Evolutionary conservation across 164 flowering plant species (phyloP).

Genomic region (Protea cynaroides): DNA sequence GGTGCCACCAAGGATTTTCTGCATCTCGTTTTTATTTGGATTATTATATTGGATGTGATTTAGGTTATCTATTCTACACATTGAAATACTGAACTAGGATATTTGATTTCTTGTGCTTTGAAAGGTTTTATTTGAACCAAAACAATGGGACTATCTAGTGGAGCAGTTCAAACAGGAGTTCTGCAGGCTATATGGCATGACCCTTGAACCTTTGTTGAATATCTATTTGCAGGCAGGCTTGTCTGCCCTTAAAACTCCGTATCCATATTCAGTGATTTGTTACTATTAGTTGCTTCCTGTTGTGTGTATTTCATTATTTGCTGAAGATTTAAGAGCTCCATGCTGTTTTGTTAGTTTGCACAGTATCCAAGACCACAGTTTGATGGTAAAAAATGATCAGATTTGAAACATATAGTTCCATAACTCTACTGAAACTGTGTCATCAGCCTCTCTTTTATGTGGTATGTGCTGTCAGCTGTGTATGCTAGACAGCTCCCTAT

Average conservation of each 20-base stretch:
- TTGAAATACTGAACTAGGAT: too few relatives aligned
- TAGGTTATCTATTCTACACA: too few relatives aligned
- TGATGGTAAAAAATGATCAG: not conserved
- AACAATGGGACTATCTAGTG: conserved; percentile 84
- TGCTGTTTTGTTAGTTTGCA: not conserved
- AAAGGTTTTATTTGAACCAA: conserved; percentile 83
- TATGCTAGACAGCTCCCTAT: too few relatives aligned
- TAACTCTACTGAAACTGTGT: not conserved
- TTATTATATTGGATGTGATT: too few relatives aligned
- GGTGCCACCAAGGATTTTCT: too few relatives aligned
- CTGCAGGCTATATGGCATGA: conserved; percentile 90
- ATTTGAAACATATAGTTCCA: not conserved
- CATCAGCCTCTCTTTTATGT: not conserved
- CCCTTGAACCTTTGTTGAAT: conserved; percentile 84
- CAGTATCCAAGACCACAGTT: not conserved
- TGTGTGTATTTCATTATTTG: not conserved
- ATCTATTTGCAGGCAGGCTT: conserved; percentile 93
- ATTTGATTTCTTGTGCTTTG: conserved; percentile 1
- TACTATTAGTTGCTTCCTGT: not conserved
- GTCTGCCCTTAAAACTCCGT: conserved; percentile 97
- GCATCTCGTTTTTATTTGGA: too few relatives aligned
- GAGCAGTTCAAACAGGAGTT: conserved; percentile 95
- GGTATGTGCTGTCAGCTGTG: too few relatives aligned
- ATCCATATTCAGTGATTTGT: conserved; percentile 38
- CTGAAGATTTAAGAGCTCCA: not conserved